Base-by-base conservation (phyloP, 2,329 filamentous ascomycete genomes). In the Fonsecaea pugnacius region DNA sequence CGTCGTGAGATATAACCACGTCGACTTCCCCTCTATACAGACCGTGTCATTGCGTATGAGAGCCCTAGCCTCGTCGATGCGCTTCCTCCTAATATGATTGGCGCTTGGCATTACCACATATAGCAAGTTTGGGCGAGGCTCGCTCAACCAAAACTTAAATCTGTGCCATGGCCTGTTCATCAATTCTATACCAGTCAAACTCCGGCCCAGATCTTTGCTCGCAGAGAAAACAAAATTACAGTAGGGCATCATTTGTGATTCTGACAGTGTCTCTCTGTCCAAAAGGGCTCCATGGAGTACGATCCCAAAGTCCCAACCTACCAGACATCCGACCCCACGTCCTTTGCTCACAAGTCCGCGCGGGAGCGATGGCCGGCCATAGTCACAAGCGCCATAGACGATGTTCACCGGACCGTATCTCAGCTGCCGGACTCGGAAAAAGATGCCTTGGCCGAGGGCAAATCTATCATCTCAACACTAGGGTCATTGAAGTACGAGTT, bases 351-450 rank as follows among this genome's bases (percentile, higher is more conserved):
- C 77, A 83, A 88, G 65, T 96, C 95, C 8, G 94, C 91, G 36
- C 85, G 89, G 73, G 89, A 92, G 70, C 85, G 95, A 76, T 99
- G 94, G 95, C 95, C 95, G 16, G 84, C 96, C 62, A 99, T 99
- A 74, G 80, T 99, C 72, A 98, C 95, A 16, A 87, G 92, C 75
- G 91, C 90, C 62, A 95, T 99, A 73, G 94, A 99, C 75, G 94
- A 98, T 76, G 84, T 96, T n/a, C 92, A 96, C 79, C 90, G 91
- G 16, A 77, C 76, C 1, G 74, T 79, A 4, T 72, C 71, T 30
- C 69, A 75, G 36, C 72, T 78, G 58, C 84, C 90, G 7, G 84
- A 89, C 3, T 81, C 82, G 36, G 77, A 87, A 9, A 72, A 75
- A 8, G 78, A 86, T 64, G 90, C 89, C 74, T 78, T 83, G 36